Evolutionary conservation across 371 early-diverging fungal genomes (phyloP).

Genomic region (Zopfochytrium polystomum): DNA sequence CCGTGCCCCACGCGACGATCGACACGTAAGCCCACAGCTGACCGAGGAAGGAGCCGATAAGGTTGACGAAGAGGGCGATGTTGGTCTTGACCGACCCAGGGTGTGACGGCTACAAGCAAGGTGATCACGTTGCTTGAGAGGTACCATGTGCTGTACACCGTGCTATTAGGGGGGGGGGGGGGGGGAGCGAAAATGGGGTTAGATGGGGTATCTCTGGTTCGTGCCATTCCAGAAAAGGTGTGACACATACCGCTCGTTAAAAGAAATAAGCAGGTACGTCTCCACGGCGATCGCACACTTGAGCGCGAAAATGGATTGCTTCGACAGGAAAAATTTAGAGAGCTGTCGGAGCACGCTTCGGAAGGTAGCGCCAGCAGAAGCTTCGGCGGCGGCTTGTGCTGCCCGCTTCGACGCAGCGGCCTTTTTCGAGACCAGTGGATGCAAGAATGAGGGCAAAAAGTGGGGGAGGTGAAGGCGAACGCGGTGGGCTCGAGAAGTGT

Average conservation of each 20-base stretch:
- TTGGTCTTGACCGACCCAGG: slow-evolving; percentile 27
- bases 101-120: slow-evolving; percentile 25
- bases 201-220: too few species aligned
- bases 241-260: slow-evolving; percentile 12
- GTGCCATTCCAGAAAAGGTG: not conserved
- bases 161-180: not conserved
- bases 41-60: slow-evolving; percentile 22
- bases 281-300: slow-evolving; percentile 23
- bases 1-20: slow-evolving; percentile 17
- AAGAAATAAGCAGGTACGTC: slow-evolving; percentile 11
- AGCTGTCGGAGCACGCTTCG: not conserved
- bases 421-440: too few species aligned
- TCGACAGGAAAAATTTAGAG: slow-evolving; percentile 19
- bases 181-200: too few species aligned
- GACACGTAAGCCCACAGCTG: slow-evolving; percentile 15
- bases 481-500: not conserved
- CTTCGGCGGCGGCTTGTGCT: not conserved
- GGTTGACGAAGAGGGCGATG: slow-evolving; percentile 20
- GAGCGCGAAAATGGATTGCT: slow-evolving; percentile 24
- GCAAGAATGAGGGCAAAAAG: not conserved
- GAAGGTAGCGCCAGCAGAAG: not conserved
- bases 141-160: too few species aligned
- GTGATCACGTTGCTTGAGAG: slow-evolving; percentile 18
- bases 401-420: not conserved
- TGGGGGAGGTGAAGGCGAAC: not conserved